Base-by-base conservation (phyloP, 345 rosid species). In the Eutrema japonicum region DNA sequence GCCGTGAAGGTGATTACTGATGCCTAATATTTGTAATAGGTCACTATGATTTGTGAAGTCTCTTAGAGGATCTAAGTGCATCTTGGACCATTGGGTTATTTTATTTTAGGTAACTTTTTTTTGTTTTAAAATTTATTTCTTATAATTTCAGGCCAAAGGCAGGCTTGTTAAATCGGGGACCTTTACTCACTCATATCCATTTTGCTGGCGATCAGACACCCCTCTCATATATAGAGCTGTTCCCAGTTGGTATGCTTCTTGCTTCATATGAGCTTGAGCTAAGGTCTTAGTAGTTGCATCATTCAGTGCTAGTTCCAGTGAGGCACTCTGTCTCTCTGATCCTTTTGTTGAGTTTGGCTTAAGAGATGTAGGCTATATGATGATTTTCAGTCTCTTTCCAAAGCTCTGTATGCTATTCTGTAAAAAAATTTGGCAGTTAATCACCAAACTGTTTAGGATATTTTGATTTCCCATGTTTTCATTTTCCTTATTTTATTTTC, bases 181-280 rank as follows among this genome's bases (percentile, higher is more conserved):
- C 82, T 81, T 64, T 58, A 89, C 82, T 26, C 99, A 95, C 83
- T 81, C 89, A 36, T 95, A 95, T 74, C 97, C 97, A 52, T 85
- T 81, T 72, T 95, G 99, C 78, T 95, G 89, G 87, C 88, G 99
- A 83, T 95, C 99, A 71, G 94, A 90, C 47, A 88, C 96, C 10
- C 99, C 99, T 74, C 98, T 95, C 62, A 88, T 95, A 30, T 92
- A 92, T 69, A 83, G 97, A 84, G 99, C 98, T 65, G 96, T 95
- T 76, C 97, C 98, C 5, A 95, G 97, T 77, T 95, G 99, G 99
- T 95, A 81, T 68, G 82, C 36, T 72, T 67, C 54, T 41, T 64
- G 46, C 40, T 64, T 68, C 18, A 46, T 54, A 60, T 63, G 65
- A 27, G 45, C 13, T 69, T 76, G 45, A 29, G 29, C 42, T 68